Percentiles rank a stretch among this genome's conserved stretches.
phyloP scores from a whole-genome alignment of 805 yeast genomes.

The Candida golubevii region DNA sequence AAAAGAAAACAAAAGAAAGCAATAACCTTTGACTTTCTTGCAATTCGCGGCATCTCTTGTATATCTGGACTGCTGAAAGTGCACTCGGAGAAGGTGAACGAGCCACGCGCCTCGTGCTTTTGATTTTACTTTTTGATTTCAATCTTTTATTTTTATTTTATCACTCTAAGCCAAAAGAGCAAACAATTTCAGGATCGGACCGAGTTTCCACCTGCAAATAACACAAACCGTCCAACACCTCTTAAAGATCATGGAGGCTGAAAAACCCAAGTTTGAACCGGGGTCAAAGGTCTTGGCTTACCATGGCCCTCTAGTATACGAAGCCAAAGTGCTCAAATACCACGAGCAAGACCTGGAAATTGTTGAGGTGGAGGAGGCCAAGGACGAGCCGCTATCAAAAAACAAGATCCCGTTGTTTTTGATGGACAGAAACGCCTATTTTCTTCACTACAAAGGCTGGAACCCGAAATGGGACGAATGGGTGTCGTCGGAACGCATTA shows the following conservation, averaged over 20 bases:
- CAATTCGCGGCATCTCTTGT: too few species aligned
- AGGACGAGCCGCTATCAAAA: constrained; percentile 30
- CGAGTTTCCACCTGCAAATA: too few species aligned
- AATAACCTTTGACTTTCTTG: too few species aligned
- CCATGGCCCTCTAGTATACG: constrained; percentile 88
- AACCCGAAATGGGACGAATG: constrained; percentile 95
- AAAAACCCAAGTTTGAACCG: constrained; percentile 9
- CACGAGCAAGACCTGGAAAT: constrained; percentile 51
- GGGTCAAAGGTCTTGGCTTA: constrained; percentile 55
- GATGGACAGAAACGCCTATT: constrained; percentile 42
- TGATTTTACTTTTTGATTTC: too few species aligned
- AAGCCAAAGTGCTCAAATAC: constrained; percentile 70
- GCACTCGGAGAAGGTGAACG: too few species aligned
- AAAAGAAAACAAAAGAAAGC: too few species aligned
- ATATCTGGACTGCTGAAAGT: too few species aligned
- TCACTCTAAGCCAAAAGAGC: too few species aligned
- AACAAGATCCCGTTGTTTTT: constrained; percentile 25
- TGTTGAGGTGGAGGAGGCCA: constrained; percentile 39
- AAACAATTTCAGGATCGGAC: too few species aligned
- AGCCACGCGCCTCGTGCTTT: too few species aligned
- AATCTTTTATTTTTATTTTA: too few species aligned
- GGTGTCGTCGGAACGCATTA: constrained; percentile 68
- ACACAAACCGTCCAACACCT: not conserved
- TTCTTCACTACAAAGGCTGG: constrained; percentile 94
- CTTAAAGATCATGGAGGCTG: not conserved